Conservation (phyloP, 768 basidiomycete species). For the Tylopilus subfusipes region DNA sequence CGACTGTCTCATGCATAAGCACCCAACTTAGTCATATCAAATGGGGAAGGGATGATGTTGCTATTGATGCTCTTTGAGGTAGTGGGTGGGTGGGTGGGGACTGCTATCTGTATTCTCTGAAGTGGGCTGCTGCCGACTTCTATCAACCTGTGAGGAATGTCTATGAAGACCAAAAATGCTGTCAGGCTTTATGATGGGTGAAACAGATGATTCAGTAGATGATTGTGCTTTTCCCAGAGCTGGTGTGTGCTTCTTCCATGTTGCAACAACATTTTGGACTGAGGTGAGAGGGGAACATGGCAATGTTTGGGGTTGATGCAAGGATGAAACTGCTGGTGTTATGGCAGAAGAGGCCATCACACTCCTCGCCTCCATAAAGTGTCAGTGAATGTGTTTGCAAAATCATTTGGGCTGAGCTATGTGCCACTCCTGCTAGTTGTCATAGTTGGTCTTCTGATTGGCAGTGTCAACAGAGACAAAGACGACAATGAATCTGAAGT, state of each 20-base stretch:
- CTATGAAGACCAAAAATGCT: constrained; percentile 35
- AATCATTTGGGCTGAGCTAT: constrained; percentile 35
- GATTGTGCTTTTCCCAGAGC: constrained; percentile 36
- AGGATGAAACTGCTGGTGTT: constrained; percentile 45
- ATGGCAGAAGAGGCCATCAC: constrained; percentile 24
- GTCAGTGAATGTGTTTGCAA: constrained; percentile 36
- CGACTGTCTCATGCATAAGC: constrained; percentile 38
- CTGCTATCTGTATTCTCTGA: constrained; percentile 9
- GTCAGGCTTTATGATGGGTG: constrained; percentile 32
- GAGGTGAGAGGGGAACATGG: constrained; percentile 71
- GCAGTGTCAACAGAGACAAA: constrained; percentile 49
- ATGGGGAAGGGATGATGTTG: constrained; percentile 41
- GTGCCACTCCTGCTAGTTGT: constrained; percentile 26
- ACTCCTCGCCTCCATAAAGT: constrained; percentile 39
- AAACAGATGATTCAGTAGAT: constrained; percentile 37
- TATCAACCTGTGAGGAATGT: constrained; percentile 28
- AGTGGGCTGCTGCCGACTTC: constrained; percentile 10
- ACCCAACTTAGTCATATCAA: constrained; percentile 47
- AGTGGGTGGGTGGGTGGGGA: constrained; percentile 12
- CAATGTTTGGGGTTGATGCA: constrained; percentile 61
- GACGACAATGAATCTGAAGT: constrained; percentile 26
- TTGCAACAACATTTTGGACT: constrained; percentile 72
- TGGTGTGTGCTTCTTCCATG: constrained; percentile 77
- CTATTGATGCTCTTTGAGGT: constrained; percentile 31
- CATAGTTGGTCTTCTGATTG: constrained; percentile 33